Conservation (phyloP, 345 rosid species). For the Dipteronia dyeriana region DNA sequence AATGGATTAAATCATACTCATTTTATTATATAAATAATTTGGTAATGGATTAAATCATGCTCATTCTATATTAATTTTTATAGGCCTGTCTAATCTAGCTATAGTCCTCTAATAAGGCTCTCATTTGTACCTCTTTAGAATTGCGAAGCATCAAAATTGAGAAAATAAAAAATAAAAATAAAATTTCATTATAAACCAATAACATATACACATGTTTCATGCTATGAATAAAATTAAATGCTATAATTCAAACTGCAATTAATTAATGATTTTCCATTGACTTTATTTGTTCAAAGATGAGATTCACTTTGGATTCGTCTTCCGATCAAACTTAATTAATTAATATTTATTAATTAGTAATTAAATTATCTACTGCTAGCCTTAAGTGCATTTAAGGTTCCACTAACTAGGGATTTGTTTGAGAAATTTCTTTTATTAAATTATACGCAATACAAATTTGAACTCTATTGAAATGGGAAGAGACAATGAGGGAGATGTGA, state of each 20-base stretch:
- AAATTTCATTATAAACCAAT: background rate
- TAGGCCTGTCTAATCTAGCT: background rate
- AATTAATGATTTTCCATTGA: background rate
- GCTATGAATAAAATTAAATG: background rate
- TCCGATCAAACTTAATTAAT: background rate
- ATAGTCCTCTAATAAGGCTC: background rate
- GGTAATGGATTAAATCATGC: background rate
- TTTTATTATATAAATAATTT: background rate
- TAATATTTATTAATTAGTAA: too few relatives aligned
- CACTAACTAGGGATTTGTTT: slow-evolving; percentile 8
- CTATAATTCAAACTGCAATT: background rate
- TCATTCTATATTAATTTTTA: background rate
- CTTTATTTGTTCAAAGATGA: slow-evolving; percentile 16
- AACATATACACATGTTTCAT: background rate
- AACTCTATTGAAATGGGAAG: slow-evolving; percentile 17
- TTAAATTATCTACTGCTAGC: background rate
- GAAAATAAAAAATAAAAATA: background rate
- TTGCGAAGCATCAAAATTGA: slow-evolving; percentile 24
- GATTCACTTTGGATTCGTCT: slow-evolving; percentile 21
- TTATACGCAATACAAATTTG: background rate
- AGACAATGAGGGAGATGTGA: slow-evolving; percentile 9
- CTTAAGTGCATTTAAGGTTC: slow-evolving; percentile 6
- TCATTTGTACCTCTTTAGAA: slow-evolving; percentile 22
- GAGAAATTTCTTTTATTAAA: slow-evolving; percentile 3
- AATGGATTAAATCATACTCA: slow-evolving; percentile 3